Conservation (phyloP, 257 asterid species). For the Solanum sparsipilum region DNA sequence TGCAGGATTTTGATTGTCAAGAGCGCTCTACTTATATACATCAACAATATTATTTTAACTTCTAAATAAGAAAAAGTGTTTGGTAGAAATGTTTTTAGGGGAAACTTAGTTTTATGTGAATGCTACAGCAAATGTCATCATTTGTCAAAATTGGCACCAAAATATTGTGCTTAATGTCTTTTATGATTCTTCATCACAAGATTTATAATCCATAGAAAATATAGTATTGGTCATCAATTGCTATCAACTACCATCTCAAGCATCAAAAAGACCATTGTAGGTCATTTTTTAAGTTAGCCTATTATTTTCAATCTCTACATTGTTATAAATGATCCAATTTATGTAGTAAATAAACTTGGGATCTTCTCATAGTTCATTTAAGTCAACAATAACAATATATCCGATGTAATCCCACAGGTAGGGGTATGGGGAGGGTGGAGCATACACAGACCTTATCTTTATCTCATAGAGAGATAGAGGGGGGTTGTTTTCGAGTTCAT, state of each 20-base stretch:
- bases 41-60: background rate
- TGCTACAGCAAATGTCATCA: slow-evolving; percentile 6
- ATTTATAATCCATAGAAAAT: background rate
- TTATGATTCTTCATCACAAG: background rate
- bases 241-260: slow-evolving; percentile 6
- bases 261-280: background rate
- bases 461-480: background rate
- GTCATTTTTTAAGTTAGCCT: background rate
- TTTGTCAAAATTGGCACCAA: slow-evolving; percentile 7
- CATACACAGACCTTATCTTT: fast-evolving
- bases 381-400: background rate
- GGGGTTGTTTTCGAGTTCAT: background rate
- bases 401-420: fast-evolving
- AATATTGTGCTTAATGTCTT: background rate
- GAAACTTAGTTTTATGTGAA: slow-evolving; percentile 27
- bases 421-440: background rate
- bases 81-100: slow-evolving; percentile 36
- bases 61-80: slow-evolving; percentile 11
- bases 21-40: slow-evolving; percentile 24
- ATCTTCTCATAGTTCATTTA: background rate
- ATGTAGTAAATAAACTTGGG: background rate
- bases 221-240: slow-evolving; percentile 18
- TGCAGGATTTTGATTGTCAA: slow-evolving; percentile 14
- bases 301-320: background rate
- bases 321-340: background rate